Evolutionary conservation across 2,329 filamentous ascomycete genomes (phyloP).

Genomic region (Aspergillus tanneri): DNA sequence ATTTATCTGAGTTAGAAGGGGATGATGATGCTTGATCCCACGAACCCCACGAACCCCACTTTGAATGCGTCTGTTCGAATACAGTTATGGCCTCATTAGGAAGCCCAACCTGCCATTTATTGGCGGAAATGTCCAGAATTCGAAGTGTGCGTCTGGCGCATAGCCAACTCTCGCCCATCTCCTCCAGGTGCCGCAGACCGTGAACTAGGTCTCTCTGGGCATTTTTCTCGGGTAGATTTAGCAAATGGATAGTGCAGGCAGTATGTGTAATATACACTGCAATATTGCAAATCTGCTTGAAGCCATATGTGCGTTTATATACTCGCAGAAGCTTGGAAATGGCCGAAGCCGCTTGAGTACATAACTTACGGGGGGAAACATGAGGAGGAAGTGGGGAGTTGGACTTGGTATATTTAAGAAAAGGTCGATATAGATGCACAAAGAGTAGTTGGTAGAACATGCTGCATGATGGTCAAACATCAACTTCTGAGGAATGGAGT

Average conservation of each 20-base stretch:
- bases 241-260: slow-evolving; percentile 88
- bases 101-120: slow-evolving; percentile 86
- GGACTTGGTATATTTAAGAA: slow-evolving; percentile 81
- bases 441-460: slow-evolving; percentile 98
- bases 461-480: slow-evolving; percentile 50
- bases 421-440: slow-evolving; percentile 92
- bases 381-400: slow-evolving; percentile 81
- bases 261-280: slow-evolving; percentile 94
- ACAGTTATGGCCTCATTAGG: slow-evolving; percentile 78
- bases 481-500: background rate
- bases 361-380: slow-evolving; percentile 86
- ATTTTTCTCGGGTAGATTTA: slow-evolving; percentile 90
- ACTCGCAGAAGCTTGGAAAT: slow-evolving; percentile 93
- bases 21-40: slow-evolving; percentile 44
- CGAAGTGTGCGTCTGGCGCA: slow-evolving; percentile 81
- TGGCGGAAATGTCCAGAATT: slow-evolving; percentile 78
- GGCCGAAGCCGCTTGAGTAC: slow-evolving; percentile 81
- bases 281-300: slow-evolving; percentile 94
- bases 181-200: slow-evolving; percentile 86
- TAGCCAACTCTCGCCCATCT: slow-evolving; percentile 93
- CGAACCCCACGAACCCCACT: slow-evolving; percentile 68
- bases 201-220: slow-evolving; percentile 86
- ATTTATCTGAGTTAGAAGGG: slow-evolving; percentile 30
- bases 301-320: slow-evolving; percentile 87
- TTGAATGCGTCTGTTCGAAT: slow-evolving; percentile 74